Evolutionary conservation across 345 rosid genomes (phyloP).

Genomic region (Hibiscus syriacus): DNA sequence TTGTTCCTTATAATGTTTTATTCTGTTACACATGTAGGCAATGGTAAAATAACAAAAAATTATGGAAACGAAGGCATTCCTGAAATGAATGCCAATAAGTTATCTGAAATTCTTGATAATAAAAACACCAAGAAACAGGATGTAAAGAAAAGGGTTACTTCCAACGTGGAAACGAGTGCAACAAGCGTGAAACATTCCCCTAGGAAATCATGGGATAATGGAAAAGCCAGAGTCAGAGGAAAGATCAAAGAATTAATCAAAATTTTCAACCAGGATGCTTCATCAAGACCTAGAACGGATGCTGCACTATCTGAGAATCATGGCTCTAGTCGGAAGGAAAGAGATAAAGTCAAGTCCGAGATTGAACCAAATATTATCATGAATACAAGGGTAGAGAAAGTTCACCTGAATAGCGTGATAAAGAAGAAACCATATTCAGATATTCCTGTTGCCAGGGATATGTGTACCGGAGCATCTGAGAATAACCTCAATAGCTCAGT

Average conservation of each 20-base stretch:
- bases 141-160: conserved; percentile 13
- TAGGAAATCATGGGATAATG: conserved; percentile 19
- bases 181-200: conserved; percentile 24
- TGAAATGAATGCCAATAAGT: conserved; percentile 21
- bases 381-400: conserved; percentile 19
- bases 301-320: conserved; percentile 23
- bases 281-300: conserved; percentile 24
- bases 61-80: conserved; percentile 31
- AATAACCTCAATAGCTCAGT: conserved; percentile 28
- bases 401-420: conserved; percentile 10
- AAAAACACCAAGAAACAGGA: conserved; percentile 36
- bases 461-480: conserved; percentile 23
- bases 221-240: conserved; percentile 39
- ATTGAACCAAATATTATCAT: conserved; percentile 19
- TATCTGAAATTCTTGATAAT: conserved; percentile 21
- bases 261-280: conserved; percentile 56
- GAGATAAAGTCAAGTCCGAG: conserved; percentile 13
- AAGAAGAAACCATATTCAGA: conserved; percentile 16
- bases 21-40: conserved; percentile 27
- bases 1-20: not conserved
- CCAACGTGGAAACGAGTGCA: conserved; percentile 21
- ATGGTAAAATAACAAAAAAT: conserved; percentile 13
- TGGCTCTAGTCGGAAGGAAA: conserved; percentile 37
- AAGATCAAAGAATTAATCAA: conserved; percentile 77
- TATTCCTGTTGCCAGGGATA: conserved; percentile 13